These are phyloP conservation scores for Candida coquimbonensis DNA, from an alignment of 805 yeast species.

Conservation along the genomic window DNA sequence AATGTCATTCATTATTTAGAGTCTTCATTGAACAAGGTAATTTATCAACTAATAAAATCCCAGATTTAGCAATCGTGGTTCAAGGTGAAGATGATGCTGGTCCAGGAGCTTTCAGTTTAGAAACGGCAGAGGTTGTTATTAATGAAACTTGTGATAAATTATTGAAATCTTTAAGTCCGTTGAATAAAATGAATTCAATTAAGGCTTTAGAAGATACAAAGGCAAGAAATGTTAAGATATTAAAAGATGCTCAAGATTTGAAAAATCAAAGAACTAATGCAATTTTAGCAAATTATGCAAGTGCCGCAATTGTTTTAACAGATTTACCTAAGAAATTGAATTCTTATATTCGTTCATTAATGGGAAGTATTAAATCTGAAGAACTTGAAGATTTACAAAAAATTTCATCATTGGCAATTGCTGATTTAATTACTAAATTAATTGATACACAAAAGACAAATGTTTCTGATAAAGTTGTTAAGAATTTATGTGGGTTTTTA, in stretches of 20 bases:
- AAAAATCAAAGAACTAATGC: conserved; percentile 45
- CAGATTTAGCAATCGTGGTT: conserved; percentile 80
- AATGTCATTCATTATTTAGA: conserved; percentile 74
- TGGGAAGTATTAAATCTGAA: conserved; percentile 88
- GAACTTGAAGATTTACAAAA: conserved; percentile 57
- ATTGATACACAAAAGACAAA: conserved; percentile 50
- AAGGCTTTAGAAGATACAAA: conserved; percentile 76
- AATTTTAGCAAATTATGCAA: conserved; percentile 69
- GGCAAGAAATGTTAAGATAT: conserved; percentile 56
- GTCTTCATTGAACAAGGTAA: conserved; percentile 75
- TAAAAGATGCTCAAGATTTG: conserved; percentile 58
- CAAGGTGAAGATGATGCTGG: conserved; percentile 95
- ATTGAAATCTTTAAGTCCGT: conserved; percentile 53
- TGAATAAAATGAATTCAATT: conserved; percentile 61
- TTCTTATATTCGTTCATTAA: conserved; percentile 79
- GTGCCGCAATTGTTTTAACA: conserved; percentile 56
- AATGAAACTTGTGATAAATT: conserved; percentile 61
- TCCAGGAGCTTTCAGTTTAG: conserved; percentile 82
- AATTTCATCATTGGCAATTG: conserved; percentile 63
- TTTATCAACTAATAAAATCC: conserved; percentile 61
- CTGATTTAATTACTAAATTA: conserved; percentile 56
- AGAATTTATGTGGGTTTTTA: conserved; percentile 83
- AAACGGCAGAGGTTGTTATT: conserved; percentile 64
- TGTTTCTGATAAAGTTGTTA: conserved; percentile 82
- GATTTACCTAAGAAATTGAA: conserved; percentile 83